Conservation (phyloP, 257 asterid genomes). For the Nicotiana tabacum region DNA sequence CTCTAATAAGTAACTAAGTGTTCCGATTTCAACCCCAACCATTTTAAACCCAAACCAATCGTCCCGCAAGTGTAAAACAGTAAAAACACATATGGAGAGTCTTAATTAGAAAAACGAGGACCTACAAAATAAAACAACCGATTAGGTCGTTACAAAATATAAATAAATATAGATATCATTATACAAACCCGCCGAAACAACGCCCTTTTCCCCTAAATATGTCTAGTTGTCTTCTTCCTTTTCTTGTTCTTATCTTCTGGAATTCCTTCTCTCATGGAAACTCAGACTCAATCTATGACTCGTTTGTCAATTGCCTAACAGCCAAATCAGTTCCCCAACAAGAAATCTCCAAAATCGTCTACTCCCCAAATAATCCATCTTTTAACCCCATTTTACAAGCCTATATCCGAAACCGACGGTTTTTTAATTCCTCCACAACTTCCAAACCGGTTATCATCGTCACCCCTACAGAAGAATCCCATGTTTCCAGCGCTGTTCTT, state of each 20-base stretch:
- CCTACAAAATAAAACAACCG: too few relatives aligned
- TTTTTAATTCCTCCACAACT: conserved; percentile 23
- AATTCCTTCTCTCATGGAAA: neutral
- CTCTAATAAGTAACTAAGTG: too few relatives aligned
- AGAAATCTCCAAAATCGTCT: conserved; percentile 17
- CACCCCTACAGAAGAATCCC: conserved; percentile 28
- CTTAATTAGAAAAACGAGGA: too few relatives aligned
- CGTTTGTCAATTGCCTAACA: conserved; percentile 8
- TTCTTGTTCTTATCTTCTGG: neutral
- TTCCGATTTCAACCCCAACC: too few relatives aligned
- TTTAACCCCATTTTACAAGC: conserved; percentile 22
- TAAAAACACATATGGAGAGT: too few relatives aligned
- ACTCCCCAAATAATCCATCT: conserved; percentile 19
- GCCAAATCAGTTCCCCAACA: neutral
- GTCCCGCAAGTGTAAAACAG: too few relatives aligned
- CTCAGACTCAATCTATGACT: neutral
- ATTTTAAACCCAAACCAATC: too few relatives aligned
- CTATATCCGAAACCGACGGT: conserved; percentile 31
- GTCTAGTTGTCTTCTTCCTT: neutral
- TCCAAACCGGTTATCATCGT: conserved; percentile 37
- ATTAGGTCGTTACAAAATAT: too few relatives aligned
- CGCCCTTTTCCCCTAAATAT: neutral
- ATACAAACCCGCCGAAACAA: too few relatives aligned
- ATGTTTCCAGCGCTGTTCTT: conserved; percentile 26
- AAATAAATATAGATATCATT: too few relatives aligned